These are phyloP conservation scores for Talaromyces nanjingensis DNA, from an alignment of 495 filamentous ascomycete genomes.

Conservation along the genomic window DNA sequence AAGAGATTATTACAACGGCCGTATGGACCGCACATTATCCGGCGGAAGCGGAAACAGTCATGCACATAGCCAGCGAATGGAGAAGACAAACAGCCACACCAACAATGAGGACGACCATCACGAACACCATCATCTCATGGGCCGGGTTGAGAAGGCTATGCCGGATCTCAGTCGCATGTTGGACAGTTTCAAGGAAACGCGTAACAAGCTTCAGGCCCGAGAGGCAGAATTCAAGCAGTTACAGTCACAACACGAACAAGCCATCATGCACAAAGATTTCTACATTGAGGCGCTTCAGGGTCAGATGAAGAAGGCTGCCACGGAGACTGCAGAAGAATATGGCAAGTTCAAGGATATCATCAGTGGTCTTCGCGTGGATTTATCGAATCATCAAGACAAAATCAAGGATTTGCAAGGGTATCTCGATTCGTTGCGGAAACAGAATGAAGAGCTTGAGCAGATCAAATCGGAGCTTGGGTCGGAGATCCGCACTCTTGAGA, in stretches of 20 bases:
- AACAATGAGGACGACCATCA: constrained; percentile 25
- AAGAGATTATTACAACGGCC: constrained; percentile 4
- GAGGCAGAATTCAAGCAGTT: constrained; percentile 42
- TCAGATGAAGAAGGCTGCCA: constrained; percentile 46
- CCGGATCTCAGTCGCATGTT: constrained; percentile 44
- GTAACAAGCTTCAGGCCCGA: constrained; percentile 33
- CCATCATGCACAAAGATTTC: constrained; percentile 43
- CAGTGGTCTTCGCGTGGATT: constrained; percentile 46
- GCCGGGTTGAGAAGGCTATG: constrained; percentile 41
- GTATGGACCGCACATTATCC: constrained; percentile 7
- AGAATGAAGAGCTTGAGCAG: constrained; percentile 33
- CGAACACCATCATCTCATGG: constrained; percentile 38
- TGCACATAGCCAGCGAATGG: constrained; percentile 21
- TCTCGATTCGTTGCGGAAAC: constrained; percentile 30
- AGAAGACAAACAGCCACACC: constrained; percentile 27
- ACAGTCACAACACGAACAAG: constrained; percentile 39
- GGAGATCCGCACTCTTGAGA: constrained; percentile 46
- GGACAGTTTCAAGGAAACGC: constrained; percentile 38
- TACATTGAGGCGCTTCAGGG: constrained; percentile 46
- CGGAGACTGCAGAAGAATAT: constrained; percentile 42
- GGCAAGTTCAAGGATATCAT: constrained; percentile 40
- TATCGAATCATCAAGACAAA: constrained; percentile 50
- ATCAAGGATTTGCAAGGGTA: constrained; percentile 44
- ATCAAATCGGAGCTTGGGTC: constrained; percentile 35
- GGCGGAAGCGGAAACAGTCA: constrained; percentile 19